Evolutionary conservation across 2,329 filamentous ascomycete genomes (phyloP).

Genomic region (Pyrenophora tritici-repentis): DNA sequence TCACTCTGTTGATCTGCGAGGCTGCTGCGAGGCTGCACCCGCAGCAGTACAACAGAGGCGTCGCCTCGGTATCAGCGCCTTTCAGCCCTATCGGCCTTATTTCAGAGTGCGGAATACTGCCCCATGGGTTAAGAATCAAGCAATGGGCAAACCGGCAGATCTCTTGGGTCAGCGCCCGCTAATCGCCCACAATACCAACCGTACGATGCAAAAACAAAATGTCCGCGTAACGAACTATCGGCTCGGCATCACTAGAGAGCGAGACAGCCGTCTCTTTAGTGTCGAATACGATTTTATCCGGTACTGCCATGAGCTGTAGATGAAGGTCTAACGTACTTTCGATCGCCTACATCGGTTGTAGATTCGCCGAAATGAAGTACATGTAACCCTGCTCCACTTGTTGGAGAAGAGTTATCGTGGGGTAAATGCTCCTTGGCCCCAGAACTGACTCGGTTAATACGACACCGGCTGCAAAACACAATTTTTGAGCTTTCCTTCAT

Average conservation of each 20-base stretch:
- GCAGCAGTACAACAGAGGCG: neutral
- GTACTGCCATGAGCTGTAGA: slow-evolving; percentile 2
- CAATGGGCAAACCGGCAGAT: slow-evolving; percentile 4
- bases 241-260: slow-evolving; percentile 3
- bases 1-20: neutral
- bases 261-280: neutral
- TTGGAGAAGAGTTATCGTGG: neutral
- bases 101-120: slow-evolving; percentile 2
- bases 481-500: neutral
- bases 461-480: neutral
- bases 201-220: too few species aligned
- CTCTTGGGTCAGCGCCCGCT: neutral
- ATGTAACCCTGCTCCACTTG: slow-evolving; percentile 10
- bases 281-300: slow-evolving; percentile 10
- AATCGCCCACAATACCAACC: neutral
- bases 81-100: slow-evolving; percentile 9
- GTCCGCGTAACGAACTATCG: neutral
- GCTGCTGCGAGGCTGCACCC: neutral
- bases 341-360: slow-evolving; percentile 6
- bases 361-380: slow-evolving; percentile 11
- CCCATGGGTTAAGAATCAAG: neutral
- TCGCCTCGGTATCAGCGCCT: slow-evolving; percentile 1
- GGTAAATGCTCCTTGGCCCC: neutral
- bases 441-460: neutral
- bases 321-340: slow-evolving; percentile 1